Percentiles rank a stretch among this genome's conserved stretches.
phyloP scores from a whole-genome alignment of 169 alveolate genomes.

The Plasmodium knowlesi region DNA sequence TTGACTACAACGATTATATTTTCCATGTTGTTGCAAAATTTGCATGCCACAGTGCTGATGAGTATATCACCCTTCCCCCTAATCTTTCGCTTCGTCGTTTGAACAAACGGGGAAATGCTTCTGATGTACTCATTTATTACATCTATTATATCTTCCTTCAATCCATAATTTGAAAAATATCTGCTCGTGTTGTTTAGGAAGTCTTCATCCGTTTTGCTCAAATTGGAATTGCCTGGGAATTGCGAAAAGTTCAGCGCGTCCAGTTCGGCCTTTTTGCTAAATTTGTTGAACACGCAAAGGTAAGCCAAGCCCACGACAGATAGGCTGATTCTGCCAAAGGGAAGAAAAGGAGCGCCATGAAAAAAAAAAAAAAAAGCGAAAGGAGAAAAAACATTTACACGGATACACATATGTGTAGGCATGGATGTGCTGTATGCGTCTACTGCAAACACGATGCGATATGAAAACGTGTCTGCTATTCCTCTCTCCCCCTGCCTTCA shows the following conservation, averaged over 20 bases:
- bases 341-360: background rate
- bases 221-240: constrained; percentile 62
- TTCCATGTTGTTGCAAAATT: constrained; percentile 66
- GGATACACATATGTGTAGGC: background rate
- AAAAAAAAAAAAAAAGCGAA: background rate
- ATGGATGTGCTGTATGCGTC: background rate
- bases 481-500: background rate
- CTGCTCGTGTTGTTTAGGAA: constrained; percentile 19
- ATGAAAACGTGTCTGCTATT: background rate
- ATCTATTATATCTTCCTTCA: constrained; percentile 43
- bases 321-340: constrained; percentile 11
- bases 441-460: background rate
- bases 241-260: constrained; percentile 53
- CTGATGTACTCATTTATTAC: constrained; percentile 19
- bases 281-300: constrained; percentile 46
- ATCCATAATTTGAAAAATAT: constrained; percentile 28
- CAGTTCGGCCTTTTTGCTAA: constrained; percentile 34
- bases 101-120: background rate
- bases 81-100: constrained; percentile 22
- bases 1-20: constrained; percentile 63
- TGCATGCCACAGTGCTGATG: constrained; percentile 44
- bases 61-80: constrained; percentile 10
- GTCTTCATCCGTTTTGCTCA: constrained; percentile 23
- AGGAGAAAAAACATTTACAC: background rate
- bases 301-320: constrained; percentile 35